A percentile compares a stretch with the other conserved stretches of the same genome.
phyloP scores from a whole-genome alignment of 176 grass and related monocot species.

The Chloris gayana region DNA sequence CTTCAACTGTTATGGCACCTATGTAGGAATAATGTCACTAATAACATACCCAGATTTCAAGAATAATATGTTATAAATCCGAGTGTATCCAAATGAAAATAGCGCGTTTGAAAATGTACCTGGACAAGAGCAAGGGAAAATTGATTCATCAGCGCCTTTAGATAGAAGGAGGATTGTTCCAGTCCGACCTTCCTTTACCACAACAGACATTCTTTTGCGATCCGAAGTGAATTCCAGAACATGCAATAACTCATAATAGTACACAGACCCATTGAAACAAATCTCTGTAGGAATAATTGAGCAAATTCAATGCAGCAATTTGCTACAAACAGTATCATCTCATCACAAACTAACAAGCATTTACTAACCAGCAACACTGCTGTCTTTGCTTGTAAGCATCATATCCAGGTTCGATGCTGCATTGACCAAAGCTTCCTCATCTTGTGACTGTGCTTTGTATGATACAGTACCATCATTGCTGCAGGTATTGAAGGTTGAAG shows the following conservation, averaged over 20 bases:
- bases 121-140: slow-evolving; percentile 60
- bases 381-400: slow-evolving; percentile 75
- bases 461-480: slow-evolving; percentile 61
- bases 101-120: slow-evolving; percentile 55
- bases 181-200: slow-evolving; percentile 62
- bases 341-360: slow-evolving; percentile 30
- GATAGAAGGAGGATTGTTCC: slow-evolving; percentile 73
- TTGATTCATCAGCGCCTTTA: slow-evolving; percentile 95
- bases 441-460: slow-evolving; percentile 96
- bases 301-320: slow-evolving; percentile 17
- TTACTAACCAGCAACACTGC: slow-evolving; percentile 60
- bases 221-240: slow-evolving; percentile 95
- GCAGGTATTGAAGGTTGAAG: slow-evolving; percentile 31
- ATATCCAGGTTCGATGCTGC: slow-evolving; percentile 78
- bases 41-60: slow-evolving; percentile 18
- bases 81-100: slow-evolving; percentile 4
- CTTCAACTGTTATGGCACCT: neutral
- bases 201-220: slow-evolving; percentile 92
- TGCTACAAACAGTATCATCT: slow-evolving; percentile 9
- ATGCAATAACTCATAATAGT: slow-evolving; percentile 73
- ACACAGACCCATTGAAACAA: slow-evolving; percentile 59
- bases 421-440: slow-evolving; percentile 94
- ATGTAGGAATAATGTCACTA: neutral
- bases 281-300: slow-evolving; percentile 59
- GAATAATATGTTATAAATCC: neutral